phyloP scores from a whole-genome alignment of 2,329 filamentous ascomycete species.

The Xylariales sp. region DNA sequence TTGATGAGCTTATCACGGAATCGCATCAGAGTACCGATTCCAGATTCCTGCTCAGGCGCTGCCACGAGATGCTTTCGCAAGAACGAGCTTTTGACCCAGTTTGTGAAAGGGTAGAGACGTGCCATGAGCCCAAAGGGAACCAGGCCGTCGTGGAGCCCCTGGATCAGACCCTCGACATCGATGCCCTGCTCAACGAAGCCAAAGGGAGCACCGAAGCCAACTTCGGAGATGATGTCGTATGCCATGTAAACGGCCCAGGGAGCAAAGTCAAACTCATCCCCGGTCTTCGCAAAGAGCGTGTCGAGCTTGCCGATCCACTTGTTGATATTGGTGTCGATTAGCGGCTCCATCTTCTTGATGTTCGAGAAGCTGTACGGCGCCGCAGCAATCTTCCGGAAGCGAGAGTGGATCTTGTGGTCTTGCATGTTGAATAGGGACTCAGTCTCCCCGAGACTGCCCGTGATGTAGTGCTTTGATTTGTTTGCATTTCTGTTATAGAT shows the following conservation, averaged over 20 bases:
- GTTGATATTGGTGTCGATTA: slow-evolving; percentile 45
- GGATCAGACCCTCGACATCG: slow-evolving; percentile 49
- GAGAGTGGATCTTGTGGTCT: slow-evolving; percentile 43
- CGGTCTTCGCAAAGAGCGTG: slow-evolving; percentile 37
- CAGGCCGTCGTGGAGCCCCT: slow-evolving; percentile 49
- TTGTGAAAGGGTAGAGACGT: slow-evolving; percentile 48
- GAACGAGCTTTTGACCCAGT: slow-evolving; percentile 49
- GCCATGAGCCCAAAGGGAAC: slow-evolving; percentile 46
- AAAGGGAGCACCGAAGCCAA: slow-evolving; percentile 51
- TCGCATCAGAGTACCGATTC: slow-evolving; percentile 52
- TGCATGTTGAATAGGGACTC: slow-evolving; percentile 56
- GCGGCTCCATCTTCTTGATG: slow-evolving; percentile 54
- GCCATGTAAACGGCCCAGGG: slow-evolving; percentile 53
- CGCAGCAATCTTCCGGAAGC: slow-evolving; percentile 49
- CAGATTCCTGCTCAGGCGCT: slow-evolving; percentile 46
- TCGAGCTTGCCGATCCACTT: slow-evolving; percentile 47
- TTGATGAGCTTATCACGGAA: slow-evolving; percentile 51
- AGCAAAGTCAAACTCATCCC: slow-evolving; percentile 47
- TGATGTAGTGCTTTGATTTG: slow-evolving; percentile 56
- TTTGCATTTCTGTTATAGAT: slow-evolving; percentile 52
- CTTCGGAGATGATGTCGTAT: slow-evolving; percentile 53
- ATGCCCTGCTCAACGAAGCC: slow-evolving; percentile 49
- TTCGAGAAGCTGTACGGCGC: slow-evolving; percentile 51
- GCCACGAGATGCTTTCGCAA: slow-evolving; percentile 48
- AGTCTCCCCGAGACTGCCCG: slow-evolving; percentile 50